Conservation (phyloP, 2,329 filamentous ascomycete genomes). For the Fusarium sp. region DNA sequence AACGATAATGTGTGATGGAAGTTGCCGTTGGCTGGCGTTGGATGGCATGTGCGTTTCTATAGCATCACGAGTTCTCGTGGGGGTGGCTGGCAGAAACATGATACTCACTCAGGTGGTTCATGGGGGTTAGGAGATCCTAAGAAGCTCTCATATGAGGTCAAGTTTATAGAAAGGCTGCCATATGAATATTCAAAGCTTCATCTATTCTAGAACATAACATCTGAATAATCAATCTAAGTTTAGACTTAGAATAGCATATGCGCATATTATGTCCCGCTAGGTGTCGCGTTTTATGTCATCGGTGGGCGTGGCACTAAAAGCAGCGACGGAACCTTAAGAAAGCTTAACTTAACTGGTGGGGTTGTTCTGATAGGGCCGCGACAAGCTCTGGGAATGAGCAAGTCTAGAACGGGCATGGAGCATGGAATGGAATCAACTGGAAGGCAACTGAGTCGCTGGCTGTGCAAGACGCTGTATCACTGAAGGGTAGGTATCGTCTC, state of each 20-base stretch:
- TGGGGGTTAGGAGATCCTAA: too few species aligned
- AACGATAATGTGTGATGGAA: neutral
- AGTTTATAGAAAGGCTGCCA: too few species aligned
- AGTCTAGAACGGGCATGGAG: constrained; percentile 1
- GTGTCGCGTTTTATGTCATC: too few species aligned
- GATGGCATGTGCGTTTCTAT: constrained; percentile 2
- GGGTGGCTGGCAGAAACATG: constrained; percentile 1
- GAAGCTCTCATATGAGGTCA: too few species aligned
- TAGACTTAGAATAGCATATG: too few species aligned
- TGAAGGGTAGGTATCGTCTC: neutral
- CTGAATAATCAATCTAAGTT: too few species aligned
- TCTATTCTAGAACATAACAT: too few species aligned
- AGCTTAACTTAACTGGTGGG: constrained; percentile 43
- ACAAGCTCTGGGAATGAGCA: constrained; percentile 5
- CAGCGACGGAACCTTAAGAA: constrained; percentile 34
- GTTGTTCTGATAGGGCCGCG: constrained; percentile 13
- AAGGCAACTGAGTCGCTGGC: neutral
- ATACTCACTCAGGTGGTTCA: neutral
- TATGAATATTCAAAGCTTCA: too few species aligned
- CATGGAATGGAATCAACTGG: constrained; percentile 4
- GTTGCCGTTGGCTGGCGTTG: neutral
- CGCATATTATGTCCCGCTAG: too few species aligned
- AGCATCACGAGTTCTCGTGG: constrained; percentile 14
- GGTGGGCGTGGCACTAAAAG: constrained; percentile 27
- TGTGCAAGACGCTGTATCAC: constrained; percentile 4